These are phyloP conservation scores for Rubroshorea leprosula DNA, from an alignment of 345 rosid genomes.

Conservation along the genomic window DNA sequence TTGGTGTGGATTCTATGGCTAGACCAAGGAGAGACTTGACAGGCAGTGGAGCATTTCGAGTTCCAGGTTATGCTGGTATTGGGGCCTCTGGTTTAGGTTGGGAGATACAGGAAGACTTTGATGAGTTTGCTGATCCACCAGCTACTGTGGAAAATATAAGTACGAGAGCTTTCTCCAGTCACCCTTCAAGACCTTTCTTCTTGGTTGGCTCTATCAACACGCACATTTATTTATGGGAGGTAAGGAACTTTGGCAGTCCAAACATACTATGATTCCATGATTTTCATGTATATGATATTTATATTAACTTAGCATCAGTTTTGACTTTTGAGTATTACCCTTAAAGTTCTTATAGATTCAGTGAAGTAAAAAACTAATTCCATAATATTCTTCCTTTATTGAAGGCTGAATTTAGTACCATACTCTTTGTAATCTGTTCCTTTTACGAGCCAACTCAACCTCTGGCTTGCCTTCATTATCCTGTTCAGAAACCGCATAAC, in stretches of 20 bases:
- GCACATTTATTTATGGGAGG: slow-evolving; percentile 94
- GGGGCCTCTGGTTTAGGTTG: slow-evolving; percentile 76
- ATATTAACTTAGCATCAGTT: not conserved
- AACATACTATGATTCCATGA: not conserved
- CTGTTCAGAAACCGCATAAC: too few relatives aligned
- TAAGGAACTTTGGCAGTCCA: slow-evolving; percentile 26
- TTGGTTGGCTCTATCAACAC: slow-evolving; percentile 93
- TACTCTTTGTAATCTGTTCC: too few relatives aligned
- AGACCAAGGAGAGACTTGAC: slow-evolving; percentile 44
- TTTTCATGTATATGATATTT: not conserved
- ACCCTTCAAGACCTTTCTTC: slow-evolving; percentile 85
- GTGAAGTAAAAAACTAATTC: not conserved
- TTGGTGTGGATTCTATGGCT: slow-evolving; percentile 44
- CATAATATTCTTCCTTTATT: not conserved
- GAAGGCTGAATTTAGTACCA: too few relatives aligned
- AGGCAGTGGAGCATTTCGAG: slow-evolving; percentile 51
- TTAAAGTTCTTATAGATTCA: not conserved
- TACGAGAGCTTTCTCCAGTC: slow-evolving; percentile 78
- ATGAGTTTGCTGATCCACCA: slow-evolving; percentile 64
- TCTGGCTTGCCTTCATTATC: too few relatives aligned
- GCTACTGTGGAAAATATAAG: slow-evolving; percentile 64
- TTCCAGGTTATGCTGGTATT: slow-evolving; percentile 58
- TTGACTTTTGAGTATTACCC: not conserved
- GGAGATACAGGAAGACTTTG: slow-evolving; percentile 70
- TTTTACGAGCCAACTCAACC: too few relatives aligned